A percentile compares a stretch with the other conserved stretches of the same genome.
Conservation (phyloP, 2,329 filamentous ascomycete species). For the Emergomyces africanus region DNA sequence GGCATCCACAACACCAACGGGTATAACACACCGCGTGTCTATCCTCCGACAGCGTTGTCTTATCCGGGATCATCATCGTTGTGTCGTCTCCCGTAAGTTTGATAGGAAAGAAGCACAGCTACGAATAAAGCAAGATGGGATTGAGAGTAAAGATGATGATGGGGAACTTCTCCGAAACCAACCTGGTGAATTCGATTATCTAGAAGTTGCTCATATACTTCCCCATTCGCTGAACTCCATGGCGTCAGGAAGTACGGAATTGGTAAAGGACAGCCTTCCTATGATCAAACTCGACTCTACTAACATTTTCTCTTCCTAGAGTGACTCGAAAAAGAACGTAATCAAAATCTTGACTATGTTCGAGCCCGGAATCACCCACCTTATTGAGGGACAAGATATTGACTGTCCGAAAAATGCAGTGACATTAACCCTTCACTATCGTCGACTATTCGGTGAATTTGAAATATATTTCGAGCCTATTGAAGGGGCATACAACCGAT, state of each 20-base stretch:
- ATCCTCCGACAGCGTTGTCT: constrained; percentile 6
- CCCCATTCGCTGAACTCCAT: constrained; percentile 10
- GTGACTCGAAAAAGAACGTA: constrained; percentile 18
- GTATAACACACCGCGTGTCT: not conserved
- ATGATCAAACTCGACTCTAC: not conserved
- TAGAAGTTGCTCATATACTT: constrained; percentile 13
- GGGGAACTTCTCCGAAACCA: constrained; percentile 5
- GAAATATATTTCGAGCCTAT: constrained; percentile 17
- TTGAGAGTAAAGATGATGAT: constrained; percentile 9
- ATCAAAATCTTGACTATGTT: constrained; percentile 31
- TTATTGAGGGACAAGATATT: constrained; percentile 28
- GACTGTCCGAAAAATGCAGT: constrained; percentile 7
- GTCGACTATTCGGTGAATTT: constrained; percentile 9
- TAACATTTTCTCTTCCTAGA: constrained; percentile 2
- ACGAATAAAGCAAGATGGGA: constrained; percentile 7
- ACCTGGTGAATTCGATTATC: constrained; percentile 2
- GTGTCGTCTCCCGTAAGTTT: constrained; percentile 9
- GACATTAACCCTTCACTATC: not conserved
- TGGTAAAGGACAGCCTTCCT: constrained; percentile 6
- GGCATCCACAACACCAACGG: not conserved
- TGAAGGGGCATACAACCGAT: constrained; percentile 11
- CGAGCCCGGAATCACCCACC: constrained; percentile 20
- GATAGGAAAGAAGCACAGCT: constrained; percentile 7
- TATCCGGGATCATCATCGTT: constrained; percentile 8
- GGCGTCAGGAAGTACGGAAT: constrained; percentile 3